Base-by-base conservation (phyloP, 2,329 filamentous ascomycete species). In the Fusarium sacchari region DNA sequence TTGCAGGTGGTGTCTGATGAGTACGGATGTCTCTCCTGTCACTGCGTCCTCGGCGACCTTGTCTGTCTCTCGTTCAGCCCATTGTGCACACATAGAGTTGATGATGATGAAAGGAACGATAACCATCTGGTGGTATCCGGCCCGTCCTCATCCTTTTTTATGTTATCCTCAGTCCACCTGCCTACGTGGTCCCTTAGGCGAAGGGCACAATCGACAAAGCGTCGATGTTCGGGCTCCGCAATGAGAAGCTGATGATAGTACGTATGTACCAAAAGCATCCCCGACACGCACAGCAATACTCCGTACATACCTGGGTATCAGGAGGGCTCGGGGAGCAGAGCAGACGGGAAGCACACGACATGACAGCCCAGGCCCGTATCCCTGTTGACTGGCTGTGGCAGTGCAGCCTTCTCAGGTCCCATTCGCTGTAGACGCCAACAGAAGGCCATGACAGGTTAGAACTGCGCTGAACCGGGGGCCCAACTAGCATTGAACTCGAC, bases 301-400 rank as follows among this genome's bases (percentile, higher is more conserved):
- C 32, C 32, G 32, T 32, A 32, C 32, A 32, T 32, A 32, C 32
- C 32, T 32, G 13, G 32, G 44, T 30, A 52, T 52, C 49, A 52
- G 32, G 49, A 52, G 49, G 49, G 49, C 49, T 36, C 49, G 32
- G 32, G 64, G 66, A 67, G 37, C 43, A 67, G 30, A 42, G n/a
- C n/a, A 55, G 47, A 30, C 14, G 44, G 44, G 44, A 58, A 61
- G 64, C 64, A 67, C 64, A 67, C 63, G 65, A 69, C 47, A 68
- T 40, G 64, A 49, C 46, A 53, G 63, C n/a, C n/a, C 46, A 53
- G 50, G 47, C 43, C 55, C 44, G 26, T 52, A 71, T 53, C 69
- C 69, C 47, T 73, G 65, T 57, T 50, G 30, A n/a, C 34, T 39
- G 32, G 44, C 46, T 74, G 72, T 74, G 72, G 72, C 72, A 74